These are phyloP conservation scores for Phytophthora podocarpi DNA, from an alignment of 352 stramenopile genomes.

Conservation along the genomic window DNA sequence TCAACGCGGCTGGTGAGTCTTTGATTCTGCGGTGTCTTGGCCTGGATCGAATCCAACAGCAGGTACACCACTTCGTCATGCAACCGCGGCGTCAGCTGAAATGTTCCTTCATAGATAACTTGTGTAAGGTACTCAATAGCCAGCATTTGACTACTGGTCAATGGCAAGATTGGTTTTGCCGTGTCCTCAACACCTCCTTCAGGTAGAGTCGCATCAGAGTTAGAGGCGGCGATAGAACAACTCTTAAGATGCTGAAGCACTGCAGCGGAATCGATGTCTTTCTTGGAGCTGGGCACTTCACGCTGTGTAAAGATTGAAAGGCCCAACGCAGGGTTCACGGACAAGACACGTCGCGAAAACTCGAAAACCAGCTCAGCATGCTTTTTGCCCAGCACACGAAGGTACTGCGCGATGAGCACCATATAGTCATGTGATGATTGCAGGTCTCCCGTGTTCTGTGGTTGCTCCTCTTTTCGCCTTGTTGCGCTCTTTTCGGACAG, in stretches of 20 bases:
- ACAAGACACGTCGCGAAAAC: conserved; percentile 77
- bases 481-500: conserved; percentile 7
- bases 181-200: conserved; percentile 13
- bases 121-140: conserved; percentile 84
- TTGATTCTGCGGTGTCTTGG: conserved; percentile 35
- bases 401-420: conserved; percentile 66
- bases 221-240: conserved; percentile 35
- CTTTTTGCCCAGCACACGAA: conserved; percentile 64
- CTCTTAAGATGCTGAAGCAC: conserved; percentile 77
- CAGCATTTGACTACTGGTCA: conserved; percentile 67
- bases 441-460: conserved; percentile 15
- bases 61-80: conserved; percentile 86
- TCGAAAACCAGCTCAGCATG: conserved; percentile 80
- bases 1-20: conserved; percentile 62
- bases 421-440: conserved; percentile 59
- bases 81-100: conserved; percentile 46
- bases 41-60: conserved; percentile 71
- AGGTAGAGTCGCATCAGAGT: neutral
- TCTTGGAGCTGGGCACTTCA: conserved; percentile 43
- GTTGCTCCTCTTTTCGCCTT: neutral
- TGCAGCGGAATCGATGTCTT: conserved; percentile 68
- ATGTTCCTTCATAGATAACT: conserved; percentile 54
- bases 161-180: conserved; percentile 40
- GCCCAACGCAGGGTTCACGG: conserved; percentile 53
- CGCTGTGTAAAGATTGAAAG: conserved; percentile 84